Evolutionary conservation across 306 rosid genomes (phyloP), one percentile per base, ranked within the genome.

Genomic region (Carpinus viminea): DNA sequence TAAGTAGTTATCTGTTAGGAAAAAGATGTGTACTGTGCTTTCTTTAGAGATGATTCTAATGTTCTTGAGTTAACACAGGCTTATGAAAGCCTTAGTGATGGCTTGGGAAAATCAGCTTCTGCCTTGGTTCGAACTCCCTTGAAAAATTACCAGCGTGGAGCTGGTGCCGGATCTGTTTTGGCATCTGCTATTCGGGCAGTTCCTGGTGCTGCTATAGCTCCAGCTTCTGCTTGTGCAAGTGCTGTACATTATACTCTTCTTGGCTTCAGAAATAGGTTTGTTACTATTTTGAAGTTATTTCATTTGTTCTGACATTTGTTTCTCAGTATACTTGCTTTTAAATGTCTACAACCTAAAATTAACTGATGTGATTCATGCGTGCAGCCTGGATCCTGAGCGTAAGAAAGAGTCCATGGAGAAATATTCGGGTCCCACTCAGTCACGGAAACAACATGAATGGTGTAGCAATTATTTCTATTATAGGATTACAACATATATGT

Each of bases 171-270:
- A 62, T 92, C 98, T 75, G 98, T 97, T 80, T 84, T 95, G 72
- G 97, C 93, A 74, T 85, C 93, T 73, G 99, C 98, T 80, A 92
- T 93, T 77, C 90, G 88, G 73, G 98, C 91, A 24, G 90, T 93
- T 72, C 99, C 98, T 62, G 88, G 89, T 61, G 99, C 99, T 78
- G 97, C 98, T 73, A 89, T 95, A 36, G 93, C 97, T 84, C 99
- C 99, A 2, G 98, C 93, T 70, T 91, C 99, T 71, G 99, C 99
- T 75, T 95, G 97, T 83, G 98, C 99, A 72, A 91, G 96, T 79
- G 99, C 98, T 75, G 87, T 91, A 56, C 99, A 93, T 78, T 95
- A 70, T 76, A 73, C 98, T 78, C 85, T 95, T 83, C 97, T 92
- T 86, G 99, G 99, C 74, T 80, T 95, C 84, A 90, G 99, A 87